phyloP scores from a whole-genome alignment of 257 asterid species.

The Paraleonurus japonicus region DNA sequence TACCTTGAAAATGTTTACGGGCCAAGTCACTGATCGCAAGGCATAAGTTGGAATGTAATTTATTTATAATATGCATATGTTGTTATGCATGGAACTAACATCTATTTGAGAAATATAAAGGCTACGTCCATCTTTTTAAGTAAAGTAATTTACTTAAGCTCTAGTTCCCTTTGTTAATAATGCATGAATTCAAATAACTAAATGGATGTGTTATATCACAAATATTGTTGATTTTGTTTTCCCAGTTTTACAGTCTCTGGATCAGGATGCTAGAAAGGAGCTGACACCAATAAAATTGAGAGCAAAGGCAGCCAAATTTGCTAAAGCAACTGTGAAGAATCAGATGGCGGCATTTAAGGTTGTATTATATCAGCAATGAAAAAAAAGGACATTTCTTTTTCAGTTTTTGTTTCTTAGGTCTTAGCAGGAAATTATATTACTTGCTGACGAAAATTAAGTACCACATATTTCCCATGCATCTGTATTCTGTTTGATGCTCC shows the following conservation, averaged over 20 bases:
- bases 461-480: not conserved
- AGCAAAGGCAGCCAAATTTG: slow-evolving; percentile 92
- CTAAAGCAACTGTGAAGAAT: slow-evolving; percentile 80
- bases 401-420: slow-evolving; percentile 16
- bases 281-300: slow-evolving; percentile 92
- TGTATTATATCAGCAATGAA: slow-evolving; percentile 4
- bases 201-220: slow-evolving; percentile 24
- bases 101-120: not conserved
- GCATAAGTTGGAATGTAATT: slow-evolving; percentile 11
- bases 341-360: slow-evolving; percentile 99
- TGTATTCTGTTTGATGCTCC: slow-evolving; percentile 1
- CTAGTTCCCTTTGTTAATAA: not conserved
- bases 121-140: not conserved
- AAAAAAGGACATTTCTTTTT: not conserved
- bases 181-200: slow-evolving; percentile 3
- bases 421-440: slow-evolving; percentile 20
- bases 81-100: not conserved
- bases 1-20: not conserved
- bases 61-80: slow-evolving; percentile 5
- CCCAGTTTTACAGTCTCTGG: slow-evolving; percentile 94
- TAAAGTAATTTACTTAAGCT: not conserved
- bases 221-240: slow-evolving; percentile 32
- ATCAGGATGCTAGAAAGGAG: slow-evolving; percentile 83
- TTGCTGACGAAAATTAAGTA: not conserved
- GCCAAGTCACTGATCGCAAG: not conserved